Base-by-base conservation (phyloP, 2,329 filamentous ascomycete species). In the Colletotrichum cuscutae region DNA sequence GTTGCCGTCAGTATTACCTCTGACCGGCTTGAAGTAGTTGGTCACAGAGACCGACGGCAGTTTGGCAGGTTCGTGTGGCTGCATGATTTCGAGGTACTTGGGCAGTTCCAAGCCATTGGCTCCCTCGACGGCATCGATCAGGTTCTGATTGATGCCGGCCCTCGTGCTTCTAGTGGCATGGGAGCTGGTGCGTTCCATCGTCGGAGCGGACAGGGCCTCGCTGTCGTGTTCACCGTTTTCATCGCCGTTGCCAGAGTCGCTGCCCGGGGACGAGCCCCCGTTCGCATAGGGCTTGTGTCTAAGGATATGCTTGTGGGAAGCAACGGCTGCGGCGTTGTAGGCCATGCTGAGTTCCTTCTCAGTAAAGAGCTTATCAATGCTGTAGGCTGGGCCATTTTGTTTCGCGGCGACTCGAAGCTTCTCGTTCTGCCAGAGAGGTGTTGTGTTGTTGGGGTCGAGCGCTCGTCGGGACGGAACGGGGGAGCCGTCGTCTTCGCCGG, bases 361-460 rank as follows among this genome's bases (percentile, higher is more conserved):
- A 0, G 91, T 93, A 63, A 93, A 93, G 49, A 93, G 87, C 83
- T 92, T 92, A 77, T 93, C 90, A 72, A 93, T 89, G 78, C 89
- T 92, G 79, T 91, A 92, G 1, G 90, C 82, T 0, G 89, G 87
- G 9, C 89, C 90, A 24, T 89, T 87, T 77, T 90, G 87, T 78
- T 89, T 88, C 69, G 88, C 83, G 67, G 85, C 83, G 70, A 84
- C 82, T 75, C 86, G 84, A 65, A 90, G 82, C 78, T 89, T 88
- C 76, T 92, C 90, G 63, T 86, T 89, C 77, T 90, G 88, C 90
- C 90, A 92, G 28, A 92, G 82, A 7, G 90, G 86, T 1, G 90
- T 92, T 35, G 87, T 90, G 76, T 84, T 88, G 68, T 87, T 87
- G 57, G 86, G 84, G 60, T 92, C 90, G 42, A 90, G 79, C 7